Percentiles rank a stretch among this genome's conserved stretches.
Evolutionary conservation across 163 green algal species (phyloP).

Genomic region (Scenedesmus sp.): DNA sequence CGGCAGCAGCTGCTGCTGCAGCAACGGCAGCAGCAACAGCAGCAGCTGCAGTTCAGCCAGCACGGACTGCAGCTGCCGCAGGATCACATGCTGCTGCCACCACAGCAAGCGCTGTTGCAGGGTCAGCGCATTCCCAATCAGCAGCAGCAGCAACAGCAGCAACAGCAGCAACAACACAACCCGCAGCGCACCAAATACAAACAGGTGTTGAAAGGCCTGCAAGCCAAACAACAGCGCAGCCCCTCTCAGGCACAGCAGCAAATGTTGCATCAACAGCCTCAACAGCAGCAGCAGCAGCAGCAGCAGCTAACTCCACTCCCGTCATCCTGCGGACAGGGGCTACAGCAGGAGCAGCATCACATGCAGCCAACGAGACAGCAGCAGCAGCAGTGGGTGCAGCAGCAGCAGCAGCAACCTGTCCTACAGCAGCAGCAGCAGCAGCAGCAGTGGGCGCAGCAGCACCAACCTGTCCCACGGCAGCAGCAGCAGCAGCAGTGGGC

Average conservation of each 20-base stretch:
- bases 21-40: not conserved
- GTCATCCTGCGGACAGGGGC: too few species aligned
- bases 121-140: not conserved
- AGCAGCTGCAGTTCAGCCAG: not conserved
- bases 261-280: too few species aligned
- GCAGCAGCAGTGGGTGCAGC: not conserved
- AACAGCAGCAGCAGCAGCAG: too few species aligned
- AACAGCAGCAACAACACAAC: not conserved
- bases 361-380: not conserved
- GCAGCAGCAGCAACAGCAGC: not conserved
- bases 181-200: too few species aligned
- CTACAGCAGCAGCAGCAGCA: conserved; percentile 12
- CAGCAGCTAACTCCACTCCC: too few species aligned
- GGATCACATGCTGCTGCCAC: not conserved
- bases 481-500: conserved; percentile 3
- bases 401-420: not conserved
- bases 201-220: too few species aligned
- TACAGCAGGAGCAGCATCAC: not conserved
- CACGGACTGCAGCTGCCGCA: not conserved
- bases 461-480: not conserved
- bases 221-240: too few species aligned
- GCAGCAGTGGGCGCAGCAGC: not conserved
- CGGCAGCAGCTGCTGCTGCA: not conserved
- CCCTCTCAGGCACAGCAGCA: too few species aligned
- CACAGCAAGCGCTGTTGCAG: not conserved